These are phyloP conservation scores for Zizania palustris DNA, from an alignment of 202 grass and related monocot genomes.

Conservation along the genomic window DNA sequence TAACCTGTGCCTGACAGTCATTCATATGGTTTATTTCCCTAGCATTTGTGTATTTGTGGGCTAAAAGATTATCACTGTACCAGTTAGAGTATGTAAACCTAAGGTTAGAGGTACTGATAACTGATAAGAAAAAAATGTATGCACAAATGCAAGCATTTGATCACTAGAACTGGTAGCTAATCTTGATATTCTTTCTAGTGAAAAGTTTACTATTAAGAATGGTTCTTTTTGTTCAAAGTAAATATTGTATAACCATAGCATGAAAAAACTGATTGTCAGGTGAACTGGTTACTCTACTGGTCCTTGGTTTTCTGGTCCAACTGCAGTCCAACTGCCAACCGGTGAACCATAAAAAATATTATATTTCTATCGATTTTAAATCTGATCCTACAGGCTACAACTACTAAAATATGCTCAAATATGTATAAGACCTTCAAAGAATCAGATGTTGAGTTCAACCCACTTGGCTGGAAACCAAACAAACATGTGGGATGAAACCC, in stretches of 20 bases:
- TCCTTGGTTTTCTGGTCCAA: neutral
- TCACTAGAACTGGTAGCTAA: neutral
- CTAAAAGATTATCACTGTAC: constrained; percentile 23
- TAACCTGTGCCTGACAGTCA: constrained; percentile 4
- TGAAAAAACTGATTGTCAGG: neutral
- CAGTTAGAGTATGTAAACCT: constrained; percentile 1
- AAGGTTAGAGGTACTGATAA: constrained; percentile 14
- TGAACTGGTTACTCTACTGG: neutral
- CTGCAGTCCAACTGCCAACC: neutral
- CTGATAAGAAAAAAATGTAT: neutral
- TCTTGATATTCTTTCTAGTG: constrained; percentile 10
- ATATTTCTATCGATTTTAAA: neutral
- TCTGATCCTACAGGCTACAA: neutral
- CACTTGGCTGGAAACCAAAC: neutral
- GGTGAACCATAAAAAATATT: neutral
- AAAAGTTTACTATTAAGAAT: neutral
- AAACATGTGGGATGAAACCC: neutral
- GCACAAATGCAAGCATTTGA: constrained; percentile 1
- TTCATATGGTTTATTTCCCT: constrained; percentile 12
- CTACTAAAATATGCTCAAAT: neutral
- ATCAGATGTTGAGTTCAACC: neutral
- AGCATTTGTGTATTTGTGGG: constrained; percentile 36
- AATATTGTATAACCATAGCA: neutral
- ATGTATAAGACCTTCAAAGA: neutral
- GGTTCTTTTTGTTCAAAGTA: neutral